A percentile compares a stretch with the other conserved stretches of the same genome.
Conservation (phyloP, 441 rosid genomes). For the Breynia disticha region DNA sequence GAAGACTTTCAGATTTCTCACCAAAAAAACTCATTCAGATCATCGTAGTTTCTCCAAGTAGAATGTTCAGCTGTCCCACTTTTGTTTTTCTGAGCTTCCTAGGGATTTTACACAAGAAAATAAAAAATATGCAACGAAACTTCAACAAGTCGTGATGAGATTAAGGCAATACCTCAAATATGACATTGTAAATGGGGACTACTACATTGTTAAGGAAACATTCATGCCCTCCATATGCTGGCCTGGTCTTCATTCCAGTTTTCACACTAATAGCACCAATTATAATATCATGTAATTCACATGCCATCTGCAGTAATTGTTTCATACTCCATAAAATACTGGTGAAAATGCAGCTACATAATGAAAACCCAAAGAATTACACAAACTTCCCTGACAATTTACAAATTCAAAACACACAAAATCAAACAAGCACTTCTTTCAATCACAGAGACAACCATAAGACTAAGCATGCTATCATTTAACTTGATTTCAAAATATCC, state of each 20-base stretch:
- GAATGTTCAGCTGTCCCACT: slow-evolving; percentile 85
- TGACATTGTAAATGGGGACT: slow-evolving; percentile 70
- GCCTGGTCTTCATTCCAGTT: slow-evolving; percentile 52
- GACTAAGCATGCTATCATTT: no score
- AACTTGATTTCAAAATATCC: no score
- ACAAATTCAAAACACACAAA: background rate
- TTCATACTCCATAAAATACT: background rate
- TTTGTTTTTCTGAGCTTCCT: slow-evolving; percentile 85
- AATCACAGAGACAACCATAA: no score
- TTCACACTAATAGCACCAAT: slow-evolving; percentile 40
- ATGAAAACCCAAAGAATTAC: background rate
- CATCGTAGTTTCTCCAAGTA: slow-evolving; percentile 98
- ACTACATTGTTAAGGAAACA: slow-evolving; percentile 71
- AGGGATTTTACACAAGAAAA: slow-evolving; percentile 21
- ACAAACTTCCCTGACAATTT: background rate
- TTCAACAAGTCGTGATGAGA: slow-evolving; percentile 5
- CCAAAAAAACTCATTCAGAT: slow-evolving; percentile 95
- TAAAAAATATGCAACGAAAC: slow-evolving; percentile 14
- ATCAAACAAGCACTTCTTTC: background rate
- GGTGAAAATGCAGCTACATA: background rate
- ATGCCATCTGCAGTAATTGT: slow-evolving; percentile 63
- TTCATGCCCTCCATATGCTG: slow-evolving; percentile 63
- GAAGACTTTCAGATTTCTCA: slow-evolving; percentile 20
- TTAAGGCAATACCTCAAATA: slow-evolving; percentile 38
- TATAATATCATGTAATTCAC: slow-evolving; percentile 76